These are phyloP conservation scores for Vaccinium vitisidaea DNA, from an alignment of 148 eudicot genomes.

Conservation along the genomic window DNA sequence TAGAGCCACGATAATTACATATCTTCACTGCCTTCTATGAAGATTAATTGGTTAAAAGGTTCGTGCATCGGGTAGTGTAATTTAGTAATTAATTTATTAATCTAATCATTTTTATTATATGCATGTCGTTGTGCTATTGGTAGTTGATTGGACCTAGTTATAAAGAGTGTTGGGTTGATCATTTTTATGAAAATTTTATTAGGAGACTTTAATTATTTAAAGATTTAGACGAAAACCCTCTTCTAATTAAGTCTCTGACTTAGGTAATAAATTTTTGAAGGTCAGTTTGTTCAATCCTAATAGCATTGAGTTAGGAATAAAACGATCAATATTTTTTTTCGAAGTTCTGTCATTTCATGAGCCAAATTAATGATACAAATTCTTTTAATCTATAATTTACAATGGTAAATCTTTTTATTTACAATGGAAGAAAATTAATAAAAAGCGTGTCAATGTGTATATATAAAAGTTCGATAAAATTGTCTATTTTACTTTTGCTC, in stretches of 20 bases:
- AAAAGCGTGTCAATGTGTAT: neutral
- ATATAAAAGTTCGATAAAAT: too few species aligned
- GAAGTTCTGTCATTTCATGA: neutral
- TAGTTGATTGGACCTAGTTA: neutral
- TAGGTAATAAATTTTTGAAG: too few species aligned
- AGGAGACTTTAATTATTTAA: neutral
- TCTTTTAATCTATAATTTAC: neutral
- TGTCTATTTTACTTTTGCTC: too few species aligned
- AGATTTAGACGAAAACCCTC: neutral
- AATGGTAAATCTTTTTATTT: neutral
- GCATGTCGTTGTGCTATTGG: neutral
- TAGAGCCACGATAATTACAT: conserved; percentile 21
- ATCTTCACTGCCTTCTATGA: conserved; percentile 43
- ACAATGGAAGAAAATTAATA: neutral
- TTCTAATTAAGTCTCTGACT: neutral
- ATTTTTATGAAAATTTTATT: neutral
- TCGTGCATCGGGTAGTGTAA: conserved; percentile 9
- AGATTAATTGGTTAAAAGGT: conserved; percentile 24
- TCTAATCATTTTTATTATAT: neutral
- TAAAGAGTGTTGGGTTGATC: neutral
- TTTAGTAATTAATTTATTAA: neutral
- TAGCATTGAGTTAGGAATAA: neutral
- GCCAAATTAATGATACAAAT: neutral
- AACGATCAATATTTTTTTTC: neutral
- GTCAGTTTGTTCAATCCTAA: neutral